phyloP scores from a whole-genome alignment of 805 yeast species.

The Nakazawaea ernobii region DNA sequence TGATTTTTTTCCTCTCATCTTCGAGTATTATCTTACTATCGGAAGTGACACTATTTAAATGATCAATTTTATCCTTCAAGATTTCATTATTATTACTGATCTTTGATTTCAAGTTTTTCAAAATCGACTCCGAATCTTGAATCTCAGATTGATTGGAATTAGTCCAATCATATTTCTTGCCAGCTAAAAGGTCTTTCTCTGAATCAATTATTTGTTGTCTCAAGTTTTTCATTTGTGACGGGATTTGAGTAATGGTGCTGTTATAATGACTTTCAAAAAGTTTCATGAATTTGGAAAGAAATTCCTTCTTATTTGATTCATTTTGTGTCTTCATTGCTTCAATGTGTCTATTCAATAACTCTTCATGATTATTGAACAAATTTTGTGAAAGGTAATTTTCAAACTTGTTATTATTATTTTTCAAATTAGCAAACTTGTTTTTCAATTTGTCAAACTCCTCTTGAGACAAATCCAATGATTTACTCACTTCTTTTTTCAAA shows the following conservation, averaged over 20 bases:
- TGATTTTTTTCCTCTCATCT: conserved; percentile 2
- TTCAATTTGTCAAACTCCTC: conserved; percentile 15
- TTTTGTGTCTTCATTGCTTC: conserved; percentile 5
- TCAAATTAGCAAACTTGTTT: background rate
- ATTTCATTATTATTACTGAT: conserved; percentile 12
- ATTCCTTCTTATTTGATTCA: conserved; percentile 9
- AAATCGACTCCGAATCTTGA: background rate
- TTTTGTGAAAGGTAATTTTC: conserved; percentile 7
- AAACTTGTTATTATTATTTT: conserved; percentile 1
- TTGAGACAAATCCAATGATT: conserved; percentile 15
- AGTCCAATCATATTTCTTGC: conserved; percentile 5
- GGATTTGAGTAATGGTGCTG: background rate
- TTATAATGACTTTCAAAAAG: conserved; percentile 3
- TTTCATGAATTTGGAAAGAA: background rate
- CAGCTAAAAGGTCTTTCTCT: conserved; percentile 6
- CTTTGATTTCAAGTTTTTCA: conserved; percentile 3
- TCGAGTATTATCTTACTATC: conserved; percentile 3
- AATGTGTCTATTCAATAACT: conserved; percentile 5
- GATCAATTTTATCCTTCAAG: conserved; percentile 12
- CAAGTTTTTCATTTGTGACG: conserved; percentile 1
- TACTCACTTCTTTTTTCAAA: conserved; percentile 13
- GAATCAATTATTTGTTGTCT: conserved; percentile 2
- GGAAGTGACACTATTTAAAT: conserved; percentile 13
- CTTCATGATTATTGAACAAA: conserved; percentile 9
- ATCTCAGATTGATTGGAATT: background rate